These are phyloP conservation scores for Tolypocladium endophyticum DNA, from an alignment of 2,329 filamentous ascomycete species.

Conservation along the genomic window DNA sequence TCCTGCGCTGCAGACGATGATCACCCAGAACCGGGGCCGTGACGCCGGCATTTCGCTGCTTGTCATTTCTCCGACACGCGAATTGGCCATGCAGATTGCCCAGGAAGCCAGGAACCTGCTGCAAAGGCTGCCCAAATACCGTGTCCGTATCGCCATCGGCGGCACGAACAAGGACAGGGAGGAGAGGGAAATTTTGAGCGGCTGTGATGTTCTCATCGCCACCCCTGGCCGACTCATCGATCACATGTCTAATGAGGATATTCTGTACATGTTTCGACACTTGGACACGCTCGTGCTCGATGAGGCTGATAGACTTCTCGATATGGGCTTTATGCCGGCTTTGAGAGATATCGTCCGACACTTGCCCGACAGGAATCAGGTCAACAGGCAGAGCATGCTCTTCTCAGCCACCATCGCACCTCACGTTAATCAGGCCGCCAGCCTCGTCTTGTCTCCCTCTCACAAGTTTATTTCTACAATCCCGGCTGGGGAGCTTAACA, in stretches of 20 bases:
- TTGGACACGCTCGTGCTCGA: constrained; percentile 75
- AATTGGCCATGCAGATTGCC: constrained; percentile 60
- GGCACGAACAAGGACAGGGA: constrained; percentile 66
- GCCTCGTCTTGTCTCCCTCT: constrained; percentile 52
- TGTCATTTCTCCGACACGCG: constrained; percentile 61
- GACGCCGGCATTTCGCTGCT: constrained; percentile 43
- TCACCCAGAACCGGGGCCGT: constrained; percentile 29
- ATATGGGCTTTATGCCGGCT: constrained; percentile 74
- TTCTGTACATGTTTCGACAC: constrained; percentile 52
- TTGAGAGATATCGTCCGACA: constrained; percentile 66
- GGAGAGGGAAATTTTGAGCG: constrained; percentile 57
- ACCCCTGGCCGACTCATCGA: constrained; percentile 73
- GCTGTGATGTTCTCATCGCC: constrained; percentile 71
- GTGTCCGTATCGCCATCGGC: constrained; percentile 69
- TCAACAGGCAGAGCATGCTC: constrained; percentile 61
- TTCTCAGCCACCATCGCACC: constrained; percentile 78
- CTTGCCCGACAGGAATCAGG: constrained; percentile 50
- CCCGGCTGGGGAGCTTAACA: constrained; percentile 61
- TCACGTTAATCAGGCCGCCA: constrained; percentile 68
- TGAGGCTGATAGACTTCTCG: constrained; percentile 71
- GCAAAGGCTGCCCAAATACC: constrained; percentile 62
- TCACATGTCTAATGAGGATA: constrained; percentile 64
- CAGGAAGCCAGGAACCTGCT: constrained; percentile 62
- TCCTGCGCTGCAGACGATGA: constrained; percentile 70
- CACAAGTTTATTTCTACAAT: constrained; percentile 82